Conservation (phyloP, 768 basidiomycete genomes). For the Leccinum longicurvipes region DNA sequence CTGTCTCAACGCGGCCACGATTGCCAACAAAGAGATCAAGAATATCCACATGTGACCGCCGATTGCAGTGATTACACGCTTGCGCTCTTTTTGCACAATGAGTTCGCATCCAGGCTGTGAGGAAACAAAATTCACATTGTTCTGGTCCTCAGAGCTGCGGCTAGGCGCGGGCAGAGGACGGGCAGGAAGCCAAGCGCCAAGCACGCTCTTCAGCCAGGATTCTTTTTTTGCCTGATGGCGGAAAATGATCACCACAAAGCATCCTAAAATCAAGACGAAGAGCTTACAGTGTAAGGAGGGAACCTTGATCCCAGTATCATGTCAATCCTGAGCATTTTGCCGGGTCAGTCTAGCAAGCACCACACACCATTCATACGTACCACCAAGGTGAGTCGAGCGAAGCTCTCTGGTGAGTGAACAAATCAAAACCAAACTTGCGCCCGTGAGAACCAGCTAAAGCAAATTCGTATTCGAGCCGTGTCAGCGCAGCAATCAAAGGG, state of each 20-base stretch:
- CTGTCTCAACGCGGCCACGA: constrained; percentile 4
- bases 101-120: neutral
- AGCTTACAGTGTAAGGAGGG: constrained; percentile 28
- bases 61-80: neutral
- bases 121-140: constrained; percentile 5
- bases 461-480: neutral
- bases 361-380: constrained; percentile 5
- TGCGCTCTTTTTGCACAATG: constrained; percentile 17
- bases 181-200: constrained; percentile 19
- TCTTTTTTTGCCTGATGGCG: constrained; percentile 23
- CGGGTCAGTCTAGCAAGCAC: neutral
- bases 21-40: constrained; percentile 6
- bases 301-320: constrained; percentile 25
- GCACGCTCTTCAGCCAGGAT: constrained; percentile 10
- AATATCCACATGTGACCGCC: constrained; percentile 1
- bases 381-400: constrained; percentile 44
- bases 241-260: neutral
- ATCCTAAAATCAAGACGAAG: neutral
- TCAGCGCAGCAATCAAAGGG: neutral
- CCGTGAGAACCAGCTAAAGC: constrained; percentile 62
- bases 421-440: constrained; percentile 72
- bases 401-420: constrained; percentile 72
- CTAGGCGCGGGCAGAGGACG: constrained; percentile 14
- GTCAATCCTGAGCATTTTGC: constrained; percentile 20
- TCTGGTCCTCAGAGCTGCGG: constrained; percentile 11